Evolutionary conservation across 164 flowering plant genomes (phyloP).

Genomic region (Macadamia integrifolia): DNA sequence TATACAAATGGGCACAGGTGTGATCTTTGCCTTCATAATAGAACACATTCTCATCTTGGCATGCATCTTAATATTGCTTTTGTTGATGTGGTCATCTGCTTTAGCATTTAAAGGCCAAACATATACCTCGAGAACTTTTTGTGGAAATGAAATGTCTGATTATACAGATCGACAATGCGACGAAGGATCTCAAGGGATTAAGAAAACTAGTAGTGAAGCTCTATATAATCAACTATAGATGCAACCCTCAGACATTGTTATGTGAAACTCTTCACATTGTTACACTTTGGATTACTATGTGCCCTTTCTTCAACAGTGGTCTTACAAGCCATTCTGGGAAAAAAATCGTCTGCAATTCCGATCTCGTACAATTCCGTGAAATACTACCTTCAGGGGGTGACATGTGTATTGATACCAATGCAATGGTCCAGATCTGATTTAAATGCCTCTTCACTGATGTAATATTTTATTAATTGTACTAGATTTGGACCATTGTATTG

Average conservation of each 20-base stretch:
- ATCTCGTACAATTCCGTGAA: too few relatives aligned
- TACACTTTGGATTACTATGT: neutral
- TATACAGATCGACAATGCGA: too few relatives aligned
- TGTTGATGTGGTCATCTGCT: neutral
- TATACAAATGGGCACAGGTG: conserved; percentile 15
- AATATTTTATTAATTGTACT: too few relatives aligned
- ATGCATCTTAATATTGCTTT: conserved; percentile 5
- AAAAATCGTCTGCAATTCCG: too few relatives aligned
- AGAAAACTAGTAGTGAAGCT: neutral
- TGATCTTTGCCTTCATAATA: neutral
- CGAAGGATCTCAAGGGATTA: neutral
- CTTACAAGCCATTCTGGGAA: neutral
- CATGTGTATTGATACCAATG: too few relatives aligned
- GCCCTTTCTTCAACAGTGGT: neutral
- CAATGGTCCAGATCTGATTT: too few relatives aligned
- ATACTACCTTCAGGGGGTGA: too few relatives aligned
- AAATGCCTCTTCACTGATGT: too few relatives aligned
- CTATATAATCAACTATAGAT: neutral
- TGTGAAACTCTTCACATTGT: neutral
- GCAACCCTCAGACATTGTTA: conserved; percentile 2
- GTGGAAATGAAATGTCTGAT: neutral
- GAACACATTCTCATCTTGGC: neutral
- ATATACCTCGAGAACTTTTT: too few relatives aligned
- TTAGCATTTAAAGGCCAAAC: neutral
- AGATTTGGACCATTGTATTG: too few relatives aligned